Conservation (phyloP, 1,139 yeast species). For the Pichia kudriavzevii region DNA sequence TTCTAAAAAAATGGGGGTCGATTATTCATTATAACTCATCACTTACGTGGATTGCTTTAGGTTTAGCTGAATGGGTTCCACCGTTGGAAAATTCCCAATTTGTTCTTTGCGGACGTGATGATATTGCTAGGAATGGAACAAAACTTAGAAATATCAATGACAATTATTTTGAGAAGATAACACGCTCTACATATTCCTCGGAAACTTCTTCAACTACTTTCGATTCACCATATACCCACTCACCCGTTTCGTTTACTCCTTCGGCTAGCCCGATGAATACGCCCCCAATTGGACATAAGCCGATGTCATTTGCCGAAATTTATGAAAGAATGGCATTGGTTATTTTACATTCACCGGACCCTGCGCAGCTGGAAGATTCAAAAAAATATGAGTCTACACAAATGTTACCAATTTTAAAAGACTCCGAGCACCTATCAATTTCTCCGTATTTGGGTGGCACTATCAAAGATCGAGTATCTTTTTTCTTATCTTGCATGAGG, state of each 20-base stretch:
- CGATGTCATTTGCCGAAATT: conserved; percentile 55
- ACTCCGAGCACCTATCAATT: conserved; percentile 10
- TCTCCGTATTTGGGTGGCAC: conserved; percentile 45
- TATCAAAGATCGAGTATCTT: conserved; percentile 60
- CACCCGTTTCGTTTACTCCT: conserved; percentile 20
- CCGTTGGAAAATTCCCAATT: conserved; percentile 36
- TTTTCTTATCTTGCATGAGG: conserved; percentile 61
- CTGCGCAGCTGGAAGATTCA: conserved; percentile 12
- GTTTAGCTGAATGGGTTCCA: conserved; percentile 86
- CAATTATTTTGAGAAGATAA: conserved; percentile 33
- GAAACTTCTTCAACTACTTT: conserved; percentile 2
- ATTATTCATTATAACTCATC: conserved; percentile 75
- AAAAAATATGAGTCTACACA: conserved; percentile 3
- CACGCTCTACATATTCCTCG: not conserved
- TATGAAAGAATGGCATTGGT: conserved; percentile 74
- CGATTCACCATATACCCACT: conserved; percentile 18
- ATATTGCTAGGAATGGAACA: conserved; percentile 29
- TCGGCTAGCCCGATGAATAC: conserved; percentile 13
- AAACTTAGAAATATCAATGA: conserved; percentile 38
- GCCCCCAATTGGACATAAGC: conserved; percentile 19
- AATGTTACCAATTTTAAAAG: conserved; percentile 4
- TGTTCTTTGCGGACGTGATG: conserved; percentile 34
- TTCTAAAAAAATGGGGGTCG: conserved; percentile 71
- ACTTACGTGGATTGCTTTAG: conserved; percentile 79
- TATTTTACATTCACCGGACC: conserved; percentile 63